Base-by-base conservation (phyloP, 106 monocot species). In the Chionographis japonica region DNA sequence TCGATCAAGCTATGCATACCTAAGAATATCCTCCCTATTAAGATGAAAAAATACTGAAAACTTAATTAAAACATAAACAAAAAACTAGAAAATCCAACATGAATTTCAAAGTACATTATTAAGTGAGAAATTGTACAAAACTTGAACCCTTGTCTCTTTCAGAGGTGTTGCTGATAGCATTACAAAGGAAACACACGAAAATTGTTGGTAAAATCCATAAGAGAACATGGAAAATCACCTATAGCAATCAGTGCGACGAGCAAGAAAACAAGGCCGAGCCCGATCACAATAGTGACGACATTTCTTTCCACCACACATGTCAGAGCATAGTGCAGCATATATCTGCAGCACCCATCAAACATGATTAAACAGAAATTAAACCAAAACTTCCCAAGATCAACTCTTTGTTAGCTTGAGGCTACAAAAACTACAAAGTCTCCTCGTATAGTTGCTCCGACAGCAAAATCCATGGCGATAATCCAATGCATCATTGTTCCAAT, bases 1-100 rank as follows among this genome's bases (percentile, higher is more conserved):
- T 99, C 98, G 53, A 82, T 79, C 56, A 93, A 66, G 65, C 98
- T 93, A 69, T 99, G 98, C 98, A 99, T 99, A 18, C 98, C 98
- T 20, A 99, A 67, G 69, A 93, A 99, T 65, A 99, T 69, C 68
- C 98, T 87, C 60, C 78, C 98, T 99, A 56, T 61, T 38, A 70
- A 66, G 40, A 59, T 55, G 36, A 53, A 43, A 67, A 70, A 65
- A 27, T 27, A 27, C 27, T 27, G 27, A 36, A 37, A 4, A 20
- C 58, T 6, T 12, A 11, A 46, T 9, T 18, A 58, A 6, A 49
- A 6, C 4, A 41, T 35, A 40, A 10, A 14, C 1, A 37, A 9
- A 57, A 57, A 46, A 6, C 16, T 18, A 4, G 40, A 54, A 35
- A 38, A 4, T 37, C 38, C 12, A 39, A 41, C 3, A 4, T 40